Evolutionary conservation across 176 grass and related monocot genomes (phyloP), one percentile per base, ranked within the genome.

Genomic region (Coix lacrymajobi): DNA sequence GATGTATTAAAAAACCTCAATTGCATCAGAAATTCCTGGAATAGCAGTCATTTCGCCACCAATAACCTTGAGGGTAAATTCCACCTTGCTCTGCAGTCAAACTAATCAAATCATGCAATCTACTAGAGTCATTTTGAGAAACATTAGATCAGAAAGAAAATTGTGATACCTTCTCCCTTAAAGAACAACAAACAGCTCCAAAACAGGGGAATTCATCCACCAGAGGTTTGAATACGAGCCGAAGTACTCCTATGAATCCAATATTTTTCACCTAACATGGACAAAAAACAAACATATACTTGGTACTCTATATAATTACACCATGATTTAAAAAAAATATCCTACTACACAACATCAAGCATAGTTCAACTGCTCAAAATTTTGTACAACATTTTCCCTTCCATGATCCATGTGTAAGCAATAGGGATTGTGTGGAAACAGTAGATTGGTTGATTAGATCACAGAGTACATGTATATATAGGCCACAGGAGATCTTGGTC

Each of bases 11-110:
- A 28, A 40, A 82, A 98, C 96, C 92, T 98, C 92, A 80, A 98
- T 98, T 79, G 96, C 96, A 95, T 98, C 92, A 82, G 96, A 98
- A 85, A 98, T 92, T 79, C 96, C 96, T 90, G 96, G 96, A 98
- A 98, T 91, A 76, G 92, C 86, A 74, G 96, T 95, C 90, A 98
- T 88, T 73, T 98, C 96, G 10, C 96, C 96, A 48, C 96, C 96
- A 88, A 95, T 41, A 68, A 98, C 84, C 72, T 98, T 98, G 69
- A 98, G 96, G 58, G 85, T 93, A 82, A 98, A 98, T 60, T 95
- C 92, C 28, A 98, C 89, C 66, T 98, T 95, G 90, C 84, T 98
- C 96, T 98, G 84, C 87, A 98, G n/a, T 62, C 25, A 75, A 90
- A 83, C 24, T 63, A 79, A 79, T 79, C 24, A 28, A 61, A 66